Percentiles rank a stretch among this genome's conserved stretches.
Evolutionary conservation across 163 green algal species (phyloP).

Genomic region (Chloromonas sp.): DNA sequence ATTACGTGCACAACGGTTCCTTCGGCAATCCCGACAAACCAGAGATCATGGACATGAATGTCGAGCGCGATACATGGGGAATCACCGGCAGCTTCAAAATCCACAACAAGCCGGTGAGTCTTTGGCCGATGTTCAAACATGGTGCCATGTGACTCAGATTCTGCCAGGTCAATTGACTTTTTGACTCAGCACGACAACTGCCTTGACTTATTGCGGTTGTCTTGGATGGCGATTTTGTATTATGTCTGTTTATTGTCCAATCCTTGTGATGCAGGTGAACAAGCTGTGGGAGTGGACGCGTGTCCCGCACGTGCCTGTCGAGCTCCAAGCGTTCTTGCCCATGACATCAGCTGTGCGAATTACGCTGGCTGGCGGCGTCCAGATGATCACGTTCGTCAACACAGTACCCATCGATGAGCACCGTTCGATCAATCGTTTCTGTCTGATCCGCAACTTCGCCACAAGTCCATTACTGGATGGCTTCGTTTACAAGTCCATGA

Average conservation of each 20-base stretch:
- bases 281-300: conserved; percentile 59
- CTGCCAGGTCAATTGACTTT: no score
- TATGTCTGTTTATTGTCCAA: no score
- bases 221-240: no score
- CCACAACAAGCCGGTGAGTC: conserved; percentile 76
- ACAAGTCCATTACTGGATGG: conserved; percentile 43
- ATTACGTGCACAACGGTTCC: conserved; percentile 64
- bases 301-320: conserved; percentile 46
- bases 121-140: neutral
- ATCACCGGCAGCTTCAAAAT: conserved; percentile 24
- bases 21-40: conserved; percentile 22
- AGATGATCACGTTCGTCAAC: conserved; percentile 79
- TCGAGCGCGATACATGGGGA: neutral
- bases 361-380: conserved; percentile 47
- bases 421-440: conserved; percentile 68
- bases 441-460: conserved; percentile 67
- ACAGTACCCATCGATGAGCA: conserved; percentile 68
- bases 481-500: conserved; percentile 44
- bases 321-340: conserved; percentile 55
- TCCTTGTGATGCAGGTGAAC: no score
- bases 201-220: no score
- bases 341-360: conserved; percentile 68
- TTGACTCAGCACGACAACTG: no score
- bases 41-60: conserved; percentile 36
- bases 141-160: no score